Evolutionary conservation across 495 filamentous ascomycete genomes (phyloP).

Genomic region (Talaromyces adpressus): DNA sequence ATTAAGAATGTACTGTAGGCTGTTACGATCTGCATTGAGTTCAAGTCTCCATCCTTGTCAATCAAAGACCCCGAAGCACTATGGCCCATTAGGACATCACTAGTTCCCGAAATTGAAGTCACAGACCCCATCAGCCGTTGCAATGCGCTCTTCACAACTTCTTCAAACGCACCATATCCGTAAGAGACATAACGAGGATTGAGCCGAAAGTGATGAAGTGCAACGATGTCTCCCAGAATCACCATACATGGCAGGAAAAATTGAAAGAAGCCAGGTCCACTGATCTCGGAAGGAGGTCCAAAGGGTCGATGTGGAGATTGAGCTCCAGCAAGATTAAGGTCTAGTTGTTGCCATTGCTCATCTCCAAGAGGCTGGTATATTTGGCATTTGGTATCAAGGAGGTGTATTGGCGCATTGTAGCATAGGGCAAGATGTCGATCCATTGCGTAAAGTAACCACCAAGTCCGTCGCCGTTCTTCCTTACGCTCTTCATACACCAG

Average conservation of each 20-base stretch:
- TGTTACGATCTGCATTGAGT: not conserved
- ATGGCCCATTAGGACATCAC: not conserved
- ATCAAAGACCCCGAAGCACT: not conserved
- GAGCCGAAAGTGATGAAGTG: not conserved
- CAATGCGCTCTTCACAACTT: not conserved
- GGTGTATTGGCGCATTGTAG: not conserved
- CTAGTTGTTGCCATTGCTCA: not conserved
- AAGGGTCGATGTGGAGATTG: not conserved
- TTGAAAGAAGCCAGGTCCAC: not conserved
- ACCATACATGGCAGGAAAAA: not conserved
- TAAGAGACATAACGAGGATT: not conserved
- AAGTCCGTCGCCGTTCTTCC: not conserved
- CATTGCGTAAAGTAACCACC: conserved; percentile 1
- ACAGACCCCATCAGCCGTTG: not conserved
- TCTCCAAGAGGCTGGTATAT: not conserved
- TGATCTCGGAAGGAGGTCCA: not conserved
- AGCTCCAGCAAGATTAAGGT: not conserved
- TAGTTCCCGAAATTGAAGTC: not conserved
- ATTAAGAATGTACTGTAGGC: not conserved
- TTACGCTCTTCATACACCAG: not conserved
- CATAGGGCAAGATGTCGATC: not conserved
- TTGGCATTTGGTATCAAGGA: not conserved
- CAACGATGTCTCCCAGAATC: not conserved
- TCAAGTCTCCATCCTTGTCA: not conserved
- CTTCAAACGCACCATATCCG: not conserved